Evolutionary conservation across 2,329 filamentous ascomycete genomes (phyloP).

Genomic region (Xylariaceae sp.): DNA sequence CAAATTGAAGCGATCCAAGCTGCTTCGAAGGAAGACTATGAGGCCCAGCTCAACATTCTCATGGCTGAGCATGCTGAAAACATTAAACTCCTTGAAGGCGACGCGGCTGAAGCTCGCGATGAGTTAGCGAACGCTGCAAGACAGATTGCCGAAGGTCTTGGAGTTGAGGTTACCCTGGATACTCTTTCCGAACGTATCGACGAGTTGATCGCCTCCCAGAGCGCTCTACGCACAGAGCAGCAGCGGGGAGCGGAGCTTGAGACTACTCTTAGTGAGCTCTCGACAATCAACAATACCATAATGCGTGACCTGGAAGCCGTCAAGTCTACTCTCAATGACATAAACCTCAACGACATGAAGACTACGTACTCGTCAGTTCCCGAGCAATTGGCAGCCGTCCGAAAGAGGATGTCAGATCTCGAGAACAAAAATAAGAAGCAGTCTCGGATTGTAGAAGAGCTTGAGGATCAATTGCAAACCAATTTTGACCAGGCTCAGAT

Average conservation of each 20-base stretch:
- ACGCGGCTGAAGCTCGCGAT: slow-evolving; percentile 61
- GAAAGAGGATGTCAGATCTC: slow-evolving; percentile 59
- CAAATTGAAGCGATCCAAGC: slow-evolving; percentile 46
- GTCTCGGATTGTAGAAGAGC: slow-evolving; percentile 83
- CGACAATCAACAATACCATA: slow-evolving; percentile 53
- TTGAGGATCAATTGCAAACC: slow-evolving; percentile 91
- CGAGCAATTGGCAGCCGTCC: slow-evolving; percentile 57
- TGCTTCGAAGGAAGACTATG: slow-evolving; percentile 50
- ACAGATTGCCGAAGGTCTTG: slow-evolving; percentile 55
- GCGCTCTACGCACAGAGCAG: slow-evolving; percentile 55
- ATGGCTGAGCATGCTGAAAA: slow-evolving; percentile 56
- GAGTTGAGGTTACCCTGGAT: slow-evolving; percentile 61
- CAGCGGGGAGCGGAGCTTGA: slow-evolving; percentile 54
- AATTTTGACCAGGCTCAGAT: slow-evolving; percentile 92
- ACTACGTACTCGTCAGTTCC: slow-evolving; percentile 43
- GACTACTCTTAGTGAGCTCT: slow-evolving; percentile 49
- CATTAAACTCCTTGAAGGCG: slow-evolving; percentile 52
- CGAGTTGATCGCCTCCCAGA: slow-evolving; percentile 52
- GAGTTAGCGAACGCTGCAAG: slow-evolving; percentile 60
- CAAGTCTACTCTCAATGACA: slow-evolving; percentile 48
- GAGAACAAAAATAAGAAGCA: slow-evolving; percentile 79
- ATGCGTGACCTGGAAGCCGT: slow-evolving; percentile 59
- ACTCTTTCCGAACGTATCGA: slow-evolving; percentile 60
- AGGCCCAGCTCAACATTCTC: slow-evolving; percentile 53
- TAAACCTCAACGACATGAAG: slow-evolving; percentile 44